Evolutionary conservation across 306 rosid genomes (phyloP), one percentile per base, ranked within the genome.

Genomic region (Trifolium subterraneum): DNA sequence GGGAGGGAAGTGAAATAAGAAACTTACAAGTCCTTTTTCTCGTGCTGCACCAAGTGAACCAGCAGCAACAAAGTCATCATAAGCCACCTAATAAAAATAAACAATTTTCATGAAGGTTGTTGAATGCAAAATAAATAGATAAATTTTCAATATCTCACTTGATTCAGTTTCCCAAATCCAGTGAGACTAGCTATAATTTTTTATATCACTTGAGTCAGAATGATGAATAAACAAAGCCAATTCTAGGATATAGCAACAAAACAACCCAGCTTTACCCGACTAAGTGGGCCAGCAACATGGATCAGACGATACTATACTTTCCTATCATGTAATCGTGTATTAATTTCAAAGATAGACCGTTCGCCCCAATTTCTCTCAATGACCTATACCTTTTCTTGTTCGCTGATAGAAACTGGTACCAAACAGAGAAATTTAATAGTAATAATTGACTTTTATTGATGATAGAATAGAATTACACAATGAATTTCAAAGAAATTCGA

Each of bases 1-100:
- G 27, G 54, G 62, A 52, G 64, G 10, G 64, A 72, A 55, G 33
- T 69, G 52, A 63, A 81, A 73, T 62, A 61, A 79, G 36, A 60
- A 77, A 86, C 97, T 94, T 85, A 94, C 98, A 59, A 90, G 79
- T 79, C 98, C 98, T 86, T 86, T 94, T 80, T 91, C 98, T 81
- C 97, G 88, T 47, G 97, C 96, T 38, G 92, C 95, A 62, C 87
- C 88, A 68, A 94, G 93, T 76, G 98, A 89, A 65, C 98, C 94
- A 73, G 90, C 90, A 27, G 96, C 83, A 68, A 94, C 92, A 73
- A 90, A 91, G 75, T 94, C 97, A 42, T 88, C 80, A 73, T 88
- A 94, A 16, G 96, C 62, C 79, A 94, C 98, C 98, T 94, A 72
- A 70, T 56, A 63, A 69, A 80, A 82, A 76, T 75, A 16, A 54